These are phyloP conservation scores for Phlyctochytrium planicorne DNA, from an alignment of 192 early-diverging fungal species.

Conservation along the genomic window DNA sequence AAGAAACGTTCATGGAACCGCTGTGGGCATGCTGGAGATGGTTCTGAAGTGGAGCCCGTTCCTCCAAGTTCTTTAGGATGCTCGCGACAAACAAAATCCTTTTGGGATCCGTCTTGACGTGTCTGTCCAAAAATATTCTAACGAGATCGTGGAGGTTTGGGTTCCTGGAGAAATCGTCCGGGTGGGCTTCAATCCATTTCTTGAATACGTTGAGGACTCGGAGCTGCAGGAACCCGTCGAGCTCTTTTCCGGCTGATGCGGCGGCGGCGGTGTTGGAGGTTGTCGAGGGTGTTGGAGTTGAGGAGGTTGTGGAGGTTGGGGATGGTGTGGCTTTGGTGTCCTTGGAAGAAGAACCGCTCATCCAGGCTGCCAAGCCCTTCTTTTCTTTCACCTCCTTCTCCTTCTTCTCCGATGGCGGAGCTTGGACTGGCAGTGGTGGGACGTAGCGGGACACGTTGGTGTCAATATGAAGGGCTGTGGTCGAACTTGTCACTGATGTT, in stretches of 20 bases:
- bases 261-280: not conserved
- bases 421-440: not conserved
- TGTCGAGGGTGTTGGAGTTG: not conserved
- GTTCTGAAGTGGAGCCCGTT: not conserved
- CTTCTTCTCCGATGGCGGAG: not conserved
- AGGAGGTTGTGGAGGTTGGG: not conserved
- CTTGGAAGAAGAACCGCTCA: slow-evolving; percentile 3
- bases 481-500: too few relatives aligned
- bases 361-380: slow-evolving; percentile 8
- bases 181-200: slow-evolving; percentile 49
- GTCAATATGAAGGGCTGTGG: too few relatives aligned
- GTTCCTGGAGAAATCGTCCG: slow-evolving; percentile 36
- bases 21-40: not conserved
- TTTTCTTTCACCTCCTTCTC: slow-evolving; percentile 16
- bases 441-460: too few relatives aligned
- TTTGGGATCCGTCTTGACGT: slow-evolving; percentile 28
- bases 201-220: slow-evolving; percentile 48
- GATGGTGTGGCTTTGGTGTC: not conserved
- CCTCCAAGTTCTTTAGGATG: slow-evolving; percentile 33
- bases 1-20: not conserved
- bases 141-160: slow-evolving; percentile 16
- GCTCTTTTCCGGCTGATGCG: slow-evolving; percentile 2
- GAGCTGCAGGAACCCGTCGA: slow-evolving; percentile 35
- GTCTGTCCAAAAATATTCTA: slow-evolving; percentile 25
- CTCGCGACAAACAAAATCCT: slow-evolving; percentile 28